Base-by-base conservation (phyloP, 768 basidiomycete genomes). In the Podaxis mareebaensis region DNA sequence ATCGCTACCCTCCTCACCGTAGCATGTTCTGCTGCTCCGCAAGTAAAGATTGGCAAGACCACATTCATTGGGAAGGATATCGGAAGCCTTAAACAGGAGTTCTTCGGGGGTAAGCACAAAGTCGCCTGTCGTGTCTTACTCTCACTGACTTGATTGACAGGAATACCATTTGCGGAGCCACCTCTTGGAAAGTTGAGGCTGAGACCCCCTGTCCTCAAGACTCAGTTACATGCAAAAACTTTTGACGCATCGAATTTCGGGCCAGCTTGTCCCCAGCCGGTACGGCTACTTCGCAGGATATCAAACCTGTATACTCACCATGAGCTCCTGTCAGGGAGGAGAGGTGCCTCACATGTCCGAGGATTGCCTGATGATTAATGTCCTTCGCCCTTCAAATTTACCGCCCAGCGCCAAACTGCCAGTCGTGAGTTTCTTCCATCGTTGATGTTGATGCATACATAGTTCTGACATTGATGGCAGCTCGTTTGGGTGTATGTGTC, bases 321-420 rank as follows among this genome's bases (percentile, higher is more conserved):
- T 30, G 28, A 30, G 28, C 28, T 30, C 28, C 6, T 30, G 28
- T n/a, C 46, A 65, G 80, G 75, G 59, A 67, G 75, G 67, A 49
- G 70, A 62, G 72, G 72, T 58, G 71, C 77, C 63, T 65, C 72
- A 28, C 67, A 77, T 72, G 44, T 83, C 84, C n/a, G 86, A 88
- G 68, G 85, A 87, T 63, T 88, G 85, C 67, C 72, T 88, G 56
- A 85, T 83, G 20, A 74, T 87, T 55, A 87, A 87, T 66, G 73
- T 89, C 4, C 84, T 82, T 60, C 75, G 83, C 20, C 86, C 87
- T 0, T 74, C 79, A 0, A 77, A 78, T 13, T 58, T 73, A 11
- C 48, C 48, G 3, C 4, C 68, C 1, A 67, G 67, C 56, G 72
- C 74, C 2, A 71, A 70, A 40, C 67, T 82, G 4, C 80, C 81